Base-by-base conservation (phyloP, 2,329 filamentous ascomycete genomes). In the Fusarium agapanthi region DNA sequence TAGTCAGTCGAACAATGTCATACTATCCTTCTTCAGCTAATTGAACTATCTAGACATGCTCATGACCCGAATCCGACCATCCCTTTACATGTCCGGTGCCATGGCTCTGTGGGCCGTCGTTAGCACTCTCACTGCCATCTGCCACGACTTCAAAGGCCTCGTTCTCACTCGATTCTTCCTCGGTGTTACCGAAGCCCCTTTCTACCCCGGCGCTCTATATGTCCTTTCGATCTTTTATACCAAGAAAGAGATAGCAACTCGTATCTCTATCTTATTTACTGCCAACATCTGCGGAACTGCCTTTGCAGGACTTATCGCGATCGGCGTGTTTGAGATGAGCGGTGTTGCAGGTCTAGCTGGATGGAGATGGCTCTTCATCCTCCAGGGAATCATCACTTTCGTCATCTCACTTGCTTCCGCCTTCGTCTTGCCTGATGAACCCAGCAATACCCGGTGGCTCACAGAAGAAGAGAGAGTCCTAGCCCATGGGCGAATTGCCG, bases 211-310 rank as follows among this genome's bases (percentile, higher is more conserved):
- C 35, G 80, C 76, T 6, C 62, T 80, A 6, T 80, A 79, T 56
- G 81, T 88, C 44, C 80, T 89, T 7, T 85, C 84, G 7, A 84
- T 86, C 48, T 89, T 86, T 78, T 89, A 89, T 77, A 88, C 86
- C 6, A 81, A 85, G 34, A 85, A 87, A 71, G 83, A 85, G 75
- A 75, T 86, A 28, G 79, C 81, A 22, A 76, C 81, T 8, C 80
- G 83, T 35, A 82, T 85, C 15, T 81, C 84, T 3, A 82, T 86
- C 53, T 78, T 86, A 5, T 86, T 86, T 64, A 80, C 84, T 1
- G 83, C 82, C 11, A 80, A 79, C 35, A 77, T 81, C 30, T 64
- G 80, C 22, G 78, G 79, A 3, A 80, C 76, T 12, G 80, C 81
- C 6, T 85, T 86, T 59, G 81, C 82, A 0, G 84, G 84, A 7